Evolutionary conservation across 257 asterid genomes (phyloP).

Genomic region (Fraxinus cuspidata): DNA sequence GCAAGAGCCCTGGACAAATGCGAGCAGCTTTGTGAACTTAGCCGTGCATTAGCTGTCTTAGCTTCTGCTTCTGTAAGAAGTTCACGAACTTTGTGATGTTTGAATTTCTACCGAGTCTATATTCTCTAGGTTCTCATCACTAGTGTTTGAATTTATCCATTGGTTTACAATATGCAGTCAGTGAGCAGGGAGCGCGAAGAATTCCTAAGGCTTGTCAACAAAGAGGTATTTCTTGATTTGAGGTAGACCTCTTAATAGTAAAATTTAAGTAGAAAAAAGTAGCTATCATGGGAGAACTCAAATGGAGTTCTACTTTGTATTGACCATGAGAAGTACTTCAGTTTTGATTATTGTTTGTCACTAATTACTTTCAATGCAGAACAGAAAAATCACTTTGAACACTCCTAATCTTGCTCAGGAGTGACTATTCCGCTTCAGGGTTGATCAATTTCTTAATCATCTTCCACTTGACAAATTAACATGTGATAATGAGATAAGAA

Average conservation of each 20-base stretch:
- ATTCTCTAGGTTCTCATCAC: constrained; percentile 4
- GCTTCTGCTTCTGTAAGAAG: constrained; percentile 86
- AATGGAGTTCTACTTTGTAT: background rate
- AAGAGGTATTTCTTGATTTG: constrained; percentile 58
- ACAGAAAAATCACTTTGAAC: background rate
- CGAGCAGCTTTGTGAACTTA: constrained; percentile 83
- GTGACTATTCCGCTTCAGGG: constrained; percentile 6
- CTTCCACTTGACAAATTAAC: constrained; percentile 14
- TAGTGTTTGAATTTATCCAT: constrained; percentile 19
- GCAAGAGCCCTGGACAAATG: constrained; percentile 72
- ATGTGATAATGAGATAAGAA: constrained; percentile 14
- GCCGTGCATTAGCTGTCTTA: constrained; percentile 85
- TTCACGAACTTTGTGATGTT: constrained; percentile 18
- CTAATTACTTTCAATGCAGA: constrained; percentile 13
- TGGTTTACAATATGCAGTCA: constrained; percentile 52
- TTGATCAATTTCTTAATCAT: constrained; percentile 12
- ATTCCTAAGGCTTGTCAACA: constrained; percentile 82
- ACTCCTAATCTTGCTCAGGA: background rate
- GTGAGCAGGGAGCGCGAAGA: constrained; percentile 90
- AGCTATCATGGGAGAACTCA: constrained; percentile 8
- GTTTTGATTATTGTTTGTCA: constrained; percentile 1
- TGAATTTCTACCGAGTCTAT: constrained; percentile 20
- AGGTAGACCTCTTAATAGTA: constrained; percentile 14
- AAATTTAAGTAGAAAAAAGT: constrained; percentile 1
- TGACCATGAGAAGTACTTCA: background rate